Conservation (phyloP, 2,329 filamentous ascomycete species). For the Fusarium vanettenii region DNA sequence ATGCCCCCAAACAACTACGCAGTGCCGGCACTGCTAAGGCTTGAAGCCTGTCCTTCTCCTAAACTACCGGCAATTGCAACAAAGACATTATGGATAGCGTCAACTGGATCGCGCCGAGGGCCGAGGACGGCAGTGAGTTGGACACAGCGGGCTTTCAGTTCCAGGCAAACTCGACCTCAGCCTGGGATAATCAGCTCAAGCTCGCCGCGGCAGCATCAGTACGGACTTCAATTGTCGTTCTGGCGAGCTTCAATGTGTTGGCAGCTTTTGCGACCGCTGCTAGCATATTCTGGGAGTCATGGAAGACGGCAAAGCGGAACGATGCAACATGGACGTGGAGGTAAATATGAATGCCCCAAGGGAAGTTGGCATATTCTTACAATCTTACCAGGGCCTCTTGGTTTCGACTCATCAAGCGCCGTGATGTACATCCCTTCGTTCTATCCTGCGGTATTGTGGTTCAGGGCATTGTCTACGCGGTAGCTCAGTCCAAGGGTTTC, state of each 20-base stretch:
- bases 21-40: slow-evolving; percentile 44
- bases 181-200: slow-evolving; percentile 62
- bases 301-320: slow-evolving; percentile 57
- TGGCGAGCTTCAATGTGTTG: slow-evolving; percentile 70
- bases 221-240: slow-evolving; percentile 70
- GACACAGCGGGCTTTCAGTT: slow-evolving; percentile 45
- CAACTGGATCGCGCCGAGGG: slow-evolving; percentile 19
- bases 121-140: slow-evolving; percentile 16
- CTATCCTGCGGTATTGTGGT: slow-evolving; percentile 67
- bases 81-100: slow-evolving; percentile 18
- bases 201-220: slow-evolving; percentile 67
- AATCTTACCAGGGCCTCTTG: slow-evolving; percentile 48
- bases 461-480: slow-evolving; percentile 69
- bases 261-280: slow-evolving; percentile 66
- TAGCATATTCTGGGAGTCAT: slow-evolving; percentile 69
- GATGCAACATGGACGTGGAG: slow-evolving; percentile 55
- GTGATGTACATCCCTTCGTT: slow-evolving; percentile 66
- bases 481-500: slow-evolving; percentile 67
- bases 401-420: slow-evolving; percentile 58
- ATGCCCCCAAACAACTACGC: slow-evolving; percentile 27
- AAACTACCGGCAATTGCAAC: slow-evolving; percentile 5
- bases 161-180: slow-evolving; percentile 56
- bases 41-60: slow-evolving; percentile 28
- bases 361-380: slow-evolving; percentile 15
- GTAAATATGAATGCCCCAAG: slow-evolving; percentile 42